These are phyloP conservation scores for Talinum fruticosum DNA, from an alignment of 148 eudicot genomes.

Conservation along the genomic window DNA sequence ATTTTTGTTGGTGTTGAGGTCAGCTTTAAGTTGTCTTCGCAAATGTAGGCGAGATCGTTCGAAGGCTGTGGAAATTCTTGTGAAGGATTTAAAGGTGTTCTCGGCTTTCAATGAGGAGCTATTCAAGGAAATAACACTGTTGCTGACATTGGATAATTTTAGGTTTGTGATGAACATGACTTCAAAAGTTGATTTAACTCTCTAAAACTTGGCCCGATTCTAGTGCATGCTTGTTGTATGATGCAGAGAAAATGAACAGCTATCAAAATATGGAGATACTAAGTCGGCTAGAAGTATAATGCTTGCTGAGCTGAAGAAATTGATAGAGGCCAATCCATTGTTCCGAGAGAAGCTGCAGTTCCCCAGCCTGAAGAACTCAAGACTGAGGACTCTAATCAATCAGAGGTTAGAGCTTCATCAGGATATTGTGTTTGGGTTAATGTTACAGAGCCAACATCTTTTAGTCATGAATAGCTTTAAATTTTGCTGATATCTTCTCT, in stretches of 20 bases:
- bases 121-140: slow-evolving; percentile 71
- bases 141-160: slow-evolving; percentile 73
- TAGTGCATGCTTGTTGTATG: neutral
- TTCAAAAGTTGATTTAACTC: neutral
- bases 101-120: slow-evolving; percentile 79
- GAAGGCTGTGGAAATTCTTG: slow-evolving; percentile 77
- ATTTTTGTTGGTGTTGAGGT: slow-evolving; percentile 4
- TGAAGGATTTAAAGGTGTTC: slow-evolving; percentile 85
- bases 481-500: slow-evolving; percentile 17
- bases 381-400: slow-evolving; percentile 75
- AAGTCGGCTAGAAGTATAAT: slow-evolving; percentile 81
- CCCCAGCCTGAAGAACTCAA: slow-evolving; percentile 66
- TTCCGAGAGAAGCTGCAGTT: slow-evolving; percentile 84
- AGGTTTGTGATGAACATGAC: slow-evolving; percentile 37
- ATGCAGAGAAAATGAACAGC: slow-evolving; percentile 80
- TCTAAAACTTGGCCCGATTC: neutral
- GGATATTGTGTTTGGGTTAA: neutral
- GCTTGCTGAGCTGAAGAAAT: slow-evolving; percentile 76
- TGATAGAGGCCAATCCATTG: slow-evolving; percentile 90
- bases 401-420: slow-evolving; percentile 51
- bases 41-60: slow-evolving; percentile 56
- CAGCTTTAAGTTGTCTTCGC: slow-evolving; percentile 12
- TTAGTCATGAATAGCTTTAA: neutral
- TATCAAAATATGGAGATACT: slow-evolving; percentile 90
- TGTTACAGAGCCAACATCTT: neutral